A percentile compares a stretch with the other conserved stretches of the same genome.
phyloP scores from a whole-genome alignment of 805 yeast species.

The Candida xiaguanensis region DNA sequence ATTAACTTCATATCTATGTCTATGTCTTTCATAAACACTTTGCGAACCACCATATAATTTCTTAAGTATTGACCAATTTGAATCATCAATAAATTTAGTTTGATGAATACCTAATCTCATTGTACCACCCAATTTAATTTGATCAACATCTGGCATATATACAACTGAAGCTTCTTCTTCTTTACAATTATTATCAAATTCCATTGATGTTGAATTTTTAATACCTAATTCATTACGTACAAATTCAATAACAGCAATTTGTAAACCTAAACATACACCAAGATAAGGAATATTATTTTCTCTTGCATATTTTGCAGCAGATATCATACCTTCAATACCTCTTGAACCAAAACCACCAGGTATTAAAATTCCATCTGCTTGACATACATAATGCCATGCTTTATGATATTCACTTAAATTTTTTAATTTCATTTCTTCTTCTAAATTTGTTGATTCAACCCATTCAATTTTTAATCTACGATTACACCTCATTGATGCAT shows the following conservation, averaged over 20 bases:
- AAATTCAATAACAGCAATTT: conserved; percentile 93
- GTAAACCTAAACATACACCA: conserved; percentile 97
- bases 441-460: conserved; percentile 94
- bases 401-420: conserved; percentile 81
- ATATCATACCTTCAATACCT: conserved; percentile 97
- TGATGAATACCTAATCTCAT: conserved; percentile 97
- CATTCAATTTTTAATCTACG: conserved; percentile 84
- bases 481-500: conserved; percentile 85
- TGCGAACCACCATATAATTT: conserved; percentile 71
- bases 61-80: conserved; percentile 68
- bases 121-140: conserved; percentile 94
- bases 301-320: conserved; percentile 98
- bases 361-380: conserved; percentile 93
- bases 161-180: conserved; percentile 75
- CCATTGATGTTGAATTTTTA: conserved; percentile 71
- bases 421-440: conserved; percentile 58
- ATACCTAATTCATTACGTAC: conserved; percentile 75
- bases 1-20: conserved; percentile 97
- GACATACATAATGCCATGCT: conserved; percentile 92
- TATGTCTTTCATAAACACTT: conserved; percentile 85
- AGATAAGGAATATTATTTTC: conserved; percentile 89
- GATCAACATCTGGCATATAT: conserved; percentile 98
- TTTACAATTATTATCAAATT: conserved; percentile 62
- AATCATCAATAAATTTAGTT: conserved; percentile 68
- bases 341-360: conserved; percentile 98